phyloP scores from a whole-genome alignment of 1,284 basidiomycete genomes.

The Cronartium quercuum region DNA sequence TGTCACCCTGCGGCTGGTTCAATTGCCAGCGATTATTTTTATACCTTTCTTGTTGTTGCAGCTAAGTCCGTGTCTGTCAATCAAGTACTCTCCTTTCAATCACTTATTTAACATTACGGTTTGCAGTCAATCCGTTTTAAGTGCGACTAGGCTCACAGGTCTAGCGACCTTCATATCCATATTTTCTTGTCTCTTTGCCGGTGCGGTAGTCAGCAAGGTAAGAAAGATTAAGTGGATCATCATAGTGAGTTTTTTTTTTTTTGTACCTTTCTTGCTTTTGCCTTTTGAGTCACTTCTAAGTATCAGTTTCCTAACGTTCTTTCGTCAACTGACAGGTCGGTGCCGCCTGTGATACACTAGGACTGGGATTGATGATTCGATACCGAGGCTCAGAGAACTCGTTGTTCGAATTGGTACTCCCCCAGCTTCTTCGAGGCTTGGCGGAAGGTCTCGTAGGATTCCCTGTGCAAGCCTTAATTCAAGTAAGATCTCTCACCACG shows the following conservation, averaged over 20 bases:
- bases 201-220: neutral
- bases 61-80: conserved; percentile 12
- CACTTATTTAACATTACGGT: neutral
- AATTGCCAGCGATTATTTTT: conserved; percentile 48
- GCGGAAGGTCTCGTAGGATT: conserved; percentile 48
- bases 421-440: conserved; percentile 48
- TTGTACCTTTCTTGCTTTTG: neutral
- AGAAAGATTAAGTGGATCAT: conserved; percentile 15
- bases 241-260: neutral
- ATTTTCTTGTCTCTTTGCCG: conserved; percentile 6
- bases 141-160: conserved; percentile 14
- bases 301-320: neutral
- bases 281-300: neutral
- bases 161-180: conserved; percentile 9
- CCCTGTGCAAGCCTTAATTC: conserved; percentile 49
- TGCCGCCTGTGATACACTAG: conserved; percentile 18
- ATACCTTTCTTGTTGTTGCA: conserved; percentile 41
- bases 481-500: conserved; percentile 42
- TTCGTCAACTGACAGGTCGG: neutral
- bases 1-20: conserved; percentile 48
- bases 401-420: conserved; percentile 46
- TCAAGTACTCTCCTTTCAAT: neutral
- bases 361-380: conserved; percentile 49
- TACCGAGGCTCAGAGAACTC: conserved; percentile 46
- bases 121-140: conserved; percentile 2